Evolutionary conservation across 2,329 filamentous ascomycete species (phyloP), one percentile per base, ranked within the genome.

Genomic region (Aspergillus hortae): DNA sequence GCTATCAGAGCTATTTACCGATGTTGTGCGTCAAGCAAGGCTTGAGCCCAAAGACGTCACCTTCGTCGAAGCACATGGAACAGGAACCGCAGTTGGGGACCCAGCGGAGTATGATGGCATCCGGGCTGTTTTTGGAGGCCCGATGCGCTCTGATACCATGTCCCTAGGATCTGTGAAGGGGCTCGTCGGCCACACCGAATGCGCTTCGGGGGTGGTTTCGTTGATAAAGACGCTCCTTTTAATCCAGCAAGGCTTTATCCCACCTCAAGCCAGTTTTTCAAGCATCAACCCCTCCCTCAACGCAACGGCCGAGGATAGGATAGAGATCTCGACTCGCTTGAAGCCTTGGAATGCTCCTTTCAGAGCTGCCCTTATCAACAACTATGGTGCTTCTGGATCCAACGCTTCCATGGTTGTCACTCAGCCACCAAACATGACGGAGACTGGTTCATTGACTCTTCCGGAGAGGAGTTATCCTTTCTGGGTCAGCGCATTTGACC

Each of bases 61-160:
- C 1, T 59, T 62, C 12, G 66, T 74, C 2, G 67, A 69, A 47
- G 65, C 67, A 1, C 68, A 71, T 49, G 68, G 68, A 0, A 69
- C 68, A 4, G 54, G 47, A 41, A 48, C 46, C 3, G 23, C 52
- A 0, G 61, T 63, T 10, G 68, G 68, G 6, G 68, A 70, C 44
- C 62, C 65, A 0, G 58, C 58, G 2, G 67, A 70, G 50, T 60
- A 56, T 19, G 61, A 56, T 10, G 60, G 59, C 46, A 60, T 69
- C 15, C 40, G 50, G 2, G 9, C 52, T 2, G 56, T 55, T 7
- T 58, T 67, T 23, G 58, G 53, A 4, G 57, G 56, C 5, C 25
- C 52, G 0, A 40, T n/a, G 3, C 53, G 61, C 2, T 3, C 46
- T 1, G 43, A 49, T 11, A 32, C 49, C 46, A 40, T 65, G 32